These are phyloP conservation scores for Leccinum uliginosum DNA, from an alignment of 768 basidiomycete species.

Conservation along the genomic window DNA sequence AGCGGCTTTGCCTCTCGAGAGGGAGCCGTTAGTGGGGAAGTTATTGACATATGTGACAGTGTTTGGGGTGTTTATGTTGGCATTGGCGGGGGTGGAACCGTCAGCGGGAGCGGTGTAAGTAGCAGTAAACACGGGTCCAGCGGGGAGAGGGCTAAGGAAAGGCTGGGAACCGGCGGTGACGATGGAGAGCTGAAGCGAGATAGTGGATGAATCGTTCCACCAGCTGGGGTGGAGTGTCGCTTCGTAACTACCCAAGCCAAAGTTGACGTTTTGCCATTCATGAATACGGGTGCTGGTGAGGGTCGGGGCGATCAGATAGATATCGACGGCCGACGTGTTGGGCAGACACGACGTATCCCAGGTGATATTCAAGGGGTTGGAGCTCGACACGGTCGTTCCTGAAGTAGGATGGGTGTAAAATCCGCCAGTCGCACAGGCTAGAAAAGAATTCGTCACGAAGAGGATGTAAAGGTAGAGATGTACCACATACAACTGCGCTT, in stretches of 20 bases:
- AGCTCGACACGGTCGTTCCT: conserved; percentile 42
- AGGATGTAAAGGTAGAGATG: not conserved
- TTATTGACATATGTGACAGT: conserved; percentile 39
- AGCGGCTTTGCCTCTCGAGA: conserved; percentile 55
- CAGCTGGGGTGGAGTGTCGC: conserved; percentile 55
- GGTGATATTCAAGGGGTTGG: conserved; percentile 48
- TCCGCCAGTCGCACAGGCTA: conserved; percentile 53
- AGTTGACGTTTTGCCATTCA: conserved; percentile 52
- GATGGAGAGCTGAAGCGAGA: conserved; percentile 57
- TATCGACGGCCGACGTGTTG: conserved; percentile 48
- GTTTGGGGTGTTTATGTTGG: conserved; percentile 35
- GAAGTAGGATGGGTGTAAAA: conserved; percentile 57
- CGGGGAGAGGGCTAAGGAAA: conserved; percentile 51
- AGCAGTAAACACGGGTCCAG: conserved; percentile 67
- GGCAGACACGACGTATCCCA: conserved; percentile 64
- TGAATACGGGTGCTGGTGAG: conserved; percentile 44
- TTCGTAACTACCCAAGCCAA: conserved; percentile 44
- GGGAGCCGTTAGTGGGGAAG: conserved; percentile 32
- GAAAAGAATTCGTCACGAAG: not conserved
- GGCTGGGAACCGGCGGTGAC: conserved; percentile 45
- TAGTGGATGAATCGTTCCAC: conserved; percentile 58
- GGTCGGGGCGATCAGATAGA: conserved; percentile 59
- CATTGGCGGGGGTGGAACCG: conserved; percentile 36
- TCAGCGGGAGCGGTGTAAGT: conserved; percentile 46
- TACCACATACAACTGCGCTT: conserved; percentile 27